Base-by-base conservation (phyloP, 768 basidiomycete genomes). In the Pholiota microspora region DNA sequence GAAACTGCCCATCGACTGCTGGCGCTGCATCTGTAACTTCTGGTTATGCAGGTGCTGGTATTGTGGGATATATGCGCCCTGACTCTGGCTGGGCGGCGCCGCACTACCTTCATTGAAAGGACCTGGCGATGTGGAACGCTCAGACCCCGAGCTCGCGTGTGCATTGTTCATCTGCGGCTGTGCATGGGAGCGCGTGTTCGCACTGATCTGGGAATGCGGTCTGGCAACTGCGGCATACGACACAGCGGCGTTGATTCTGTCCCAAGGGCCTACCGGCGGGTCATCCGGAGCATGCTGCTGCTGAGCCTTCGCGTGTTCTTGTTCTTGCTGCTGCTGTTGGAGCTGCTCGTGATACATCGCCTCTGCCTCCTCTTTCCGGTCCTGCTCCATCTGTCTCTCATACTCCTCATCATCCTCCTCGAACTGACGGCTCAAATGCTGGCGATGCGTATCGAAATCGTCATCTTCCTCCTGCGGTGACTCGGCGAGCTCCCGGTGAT, bases 231-330 rank as follows among this genome's bases (percentile, higher is more conserved):
- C 27, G 25, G 54, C 46, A 21, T 55, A 49, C 1, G 54, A 55
- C n/a, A 27, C 21, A 31, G 18, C 38, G 35, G n/a, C 7, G 10
- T 42, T 69, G 27, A 73, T 51, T 21, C 65, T 64, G 50, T 78
- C 79, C 79, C 79, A 80, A 6, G 79, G 77, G 27, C 77, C 76
- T 44, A 72, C 67, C 48, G 24, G 35, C 21, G 21, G 21, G 38
- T 44, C 51, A 7, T 50, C 51, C 18, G 38, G 29, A 15, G 40
- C 40, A n/a, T 49, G 48, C 10, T 34, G 48, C 21, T 4, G 13
- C 16, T 23, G 31, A 13, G 29, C 25, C n/a, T 50, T 35, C 10
- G 28, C 51, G 13, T 44, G 24, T 34, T 45, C 57, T 12, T 49
- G 51, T 28, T 49, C 57, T 12, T 49, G 51, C 35, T 49, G 35